These are phyloP conservation scores for Carex scoparia DNA, from an alignment of 176 grass and related monocot species.

Conservation along the genomic window DNA sequence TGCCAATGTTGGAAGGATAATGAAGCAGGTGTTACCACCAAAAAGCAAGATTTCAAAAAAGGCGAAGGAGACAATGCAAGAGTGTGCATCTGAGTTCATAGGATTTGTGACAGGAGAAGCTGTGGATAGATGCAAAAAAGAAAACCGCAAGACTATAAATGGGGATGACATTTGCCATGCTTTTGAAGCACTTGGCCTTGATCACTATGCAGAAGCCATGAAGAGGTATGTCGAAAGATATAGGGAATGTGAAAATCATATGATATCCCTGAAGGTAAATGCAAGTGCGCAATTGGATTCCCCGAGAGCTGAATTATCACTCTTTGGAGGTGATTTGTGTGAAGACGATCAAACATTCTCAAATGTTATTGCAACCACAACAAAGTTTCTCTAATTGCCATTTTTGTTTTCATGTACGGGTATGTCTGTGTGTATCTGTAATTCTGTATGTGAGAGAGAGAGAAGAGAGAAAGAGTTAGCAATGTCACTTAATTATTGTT, in stretches of 20 bases:
- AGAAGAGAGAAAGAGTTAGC: background rate
- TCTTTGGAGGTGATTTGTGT: slow-evolving; percentile 30
- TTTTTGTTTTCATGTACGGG: background rate
- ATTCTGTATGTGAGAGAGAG: too few relatives aligned
- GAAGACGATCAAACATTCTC: background rate
- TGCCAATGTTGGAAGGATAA: slow-evolving; percentile 64
- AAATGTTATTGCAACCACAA: slow-evolving; percentile 1
- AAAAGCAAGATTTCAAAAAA: slow-evolving; percentile 69
- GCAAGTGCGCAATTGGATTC: slow-evolving; percentile 24
- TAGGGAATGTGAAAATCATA: slow-evolving; percentile 48
- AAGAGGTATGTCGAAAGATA: slow-evolving; percentile 64
- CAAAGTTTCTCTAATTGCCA: background rate
- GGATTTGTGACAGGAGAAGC: slow-evolving; percentile 74
- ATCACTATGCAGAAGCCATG: slow-evolving; percentile 71
- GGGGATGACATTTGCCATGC: slow-evolving; percentile 75
- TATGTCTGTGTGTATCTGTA: background rate
- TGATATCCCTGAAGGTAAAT: slow-evolving; percentile 30
- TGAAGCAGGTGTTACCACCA: slow-evolving; percentile 55
- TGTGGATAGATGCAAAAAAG: slow-evolving; percentile 54
- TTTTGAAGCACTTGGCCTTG: slow-evolving; percentile 57
- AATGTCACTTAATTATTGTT: background rate
- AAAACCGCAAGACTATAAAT: slow-evolving; percentile 66
- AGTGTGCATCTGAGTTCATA: slow-evolving; percentile 78
- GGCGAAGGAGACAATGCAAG: slow-evolving; percentile 72
- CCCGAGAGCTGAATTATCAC: slow-evolving; percentile 46